Percentiles rank a stretch among this genome's conserved stretches.
phyloP scores from a whole-genome alignment of 352 stramenopile species.

The Phytophthora fragariae region DNA sequence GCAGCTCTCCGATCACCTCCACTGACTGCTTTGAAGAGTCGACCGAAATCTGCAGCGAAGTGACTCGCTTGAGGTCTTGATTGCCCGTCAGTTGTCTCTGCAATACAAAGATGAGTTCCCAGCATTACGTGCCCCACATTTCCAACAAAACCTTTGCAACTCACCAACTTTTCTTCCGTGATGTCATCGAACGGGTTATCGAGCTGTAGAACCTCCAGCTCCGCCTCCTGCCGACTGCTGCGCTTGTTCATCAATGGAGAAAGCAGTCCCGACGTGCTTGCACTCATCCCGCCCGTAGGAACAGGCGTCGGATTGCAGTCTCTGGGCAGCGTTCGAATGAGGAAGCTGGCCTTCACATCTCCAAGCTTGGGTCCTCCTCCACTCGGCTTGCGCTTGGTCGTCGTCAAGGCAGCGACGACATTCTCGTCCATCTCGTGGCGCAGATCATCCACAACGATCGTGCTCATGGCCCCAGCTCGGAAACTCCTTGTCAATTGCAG shows the following conservation, averaged over 20 bases:
- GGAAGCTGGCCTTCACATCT: conserved; percentile 60
- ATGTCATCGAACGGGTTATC: conserved; percentile 87
- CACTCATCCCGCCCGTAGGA: conserved; percentile 19
- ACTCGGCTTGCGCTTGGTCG: conserved; percentile 18
- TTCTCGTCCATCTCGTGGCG: conserved; percentile 55
- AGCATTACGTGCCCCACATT: neutral
- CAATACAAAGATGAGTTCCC: conserved; percentile 1
- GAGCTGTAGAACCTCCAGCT: conserved; percentile 35
- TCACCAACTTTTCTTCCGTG: conserved; percentile 77
- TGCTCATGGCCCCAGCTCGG: conserved; percentile 41
- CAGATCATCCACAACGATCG: conserved; percentile 50
- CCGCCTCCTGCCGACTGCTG: conserved; percentile 1
- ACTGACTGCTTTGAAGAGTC: conserved; percentile 86
- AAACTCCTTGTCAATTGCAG: conserved; percentile 6
- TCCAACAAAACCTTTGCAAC: neutral
- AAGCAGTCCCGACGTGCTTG: conserved; percentile 21
- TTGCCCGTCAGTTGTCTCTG: conserved; percentile 72
- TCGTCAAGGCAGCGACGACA: neutral
- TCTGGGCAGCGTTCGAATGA: conserved; percentile 74
- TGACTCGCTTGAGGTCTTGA: conserved; percentile 65
- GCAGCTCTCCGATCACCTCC: conserved; percentile 77
- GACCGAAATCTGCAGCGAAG: conserved; percentile 67
- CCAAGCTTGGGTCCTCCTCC: conserved; percentile 3
- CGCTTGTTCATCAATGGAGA: conserved; percentile 32
- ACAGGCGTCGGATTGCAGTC: conserved; percentile 79